These are phyloP conservation scores for Mucor racemosus DNA, from an alignment of 371 early-diverging fungal genomes.

Conservation along the genomic window DNA sequence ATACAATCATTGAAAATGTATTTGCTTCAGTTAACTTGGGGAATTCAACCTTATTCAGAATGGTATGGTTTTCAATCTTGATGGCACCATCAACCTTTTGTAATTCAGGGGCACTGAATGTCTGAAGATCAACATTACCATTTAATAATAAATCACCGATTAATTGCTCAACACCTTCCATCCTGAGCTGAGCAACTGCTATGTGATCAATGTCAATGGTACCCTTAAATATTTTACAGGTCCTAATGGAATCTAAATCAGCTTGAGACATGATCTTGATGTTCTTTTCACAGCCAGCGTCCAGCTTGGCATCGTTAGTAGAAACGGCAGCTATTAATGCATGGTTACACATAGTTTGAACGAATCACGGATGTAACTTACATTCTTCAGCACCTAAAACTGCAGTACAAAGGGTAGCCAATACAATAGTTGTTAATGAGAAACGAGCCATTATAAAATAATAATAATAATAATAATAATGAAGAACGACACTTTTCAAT, in stretches of 20 bases:
- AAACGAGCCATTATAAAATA: conserved; percentile 16
- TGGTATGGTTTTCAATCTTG: conserved; percentile 51
- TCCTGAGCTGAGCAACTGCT: conserved; percentile 21
- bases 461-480: neutral
- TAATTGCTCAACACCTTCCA: conserved; percentile 48
- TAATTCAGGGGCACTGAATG: conserved; percentile 50
- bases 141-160: conserved; percentile 48
- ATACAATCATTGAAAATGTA: conserved; percentile 41
- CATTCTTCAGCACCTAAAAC: conserved; percentile 14
- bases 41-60: conserved; percentile 39
- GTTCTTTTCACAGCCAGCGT: conserved; percentile 16
- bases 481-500: neutral
- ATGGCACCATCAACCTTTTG: conserved; percentile 50
- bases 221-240: conserved; percentile 53
- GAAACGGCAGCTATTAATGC: neutral
- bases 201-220: conserved; percentile 45
- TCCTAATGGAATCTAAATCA: conserved; percentile 51
- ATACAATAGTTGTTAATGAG: conserved; percentile 20
- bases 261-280: conserved; percentile 37
- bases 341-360: neutral
- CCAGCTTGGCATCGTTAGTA: neutral
- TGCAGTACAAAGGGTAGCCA: conserved; percentile 24
- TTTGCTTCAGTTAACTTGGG: conserved; percentile 47
- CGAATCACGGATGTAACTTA: neutral
- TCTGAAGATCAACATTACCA: conserved; percentile 41